Conservation (phyloP, 1,284 basidiomycete genomes). For the Coniferiporia weirii region DNA sequence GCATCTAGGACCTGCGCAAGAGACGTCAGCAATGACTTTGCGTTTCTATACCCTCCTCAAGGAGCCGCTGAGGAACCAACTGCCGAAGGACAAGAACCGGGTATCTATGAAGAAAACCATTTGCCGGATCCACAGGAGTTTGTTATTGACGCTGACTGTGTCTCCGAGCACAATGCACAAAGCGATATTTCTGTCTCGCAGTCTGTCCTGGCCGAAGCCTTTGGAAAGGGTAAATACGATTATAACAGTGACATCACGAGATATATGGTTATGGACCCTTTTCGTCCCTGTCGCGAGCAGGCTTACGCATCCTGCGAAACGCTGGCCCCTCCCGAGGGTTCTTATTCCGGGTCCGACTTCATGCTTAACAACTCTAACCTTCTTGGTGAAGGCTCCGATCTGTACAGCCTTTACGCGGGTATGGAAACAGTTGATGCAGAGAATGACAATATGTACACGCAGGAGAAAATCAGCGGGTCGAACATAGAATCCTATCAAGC, state of each 20-base stretch:
- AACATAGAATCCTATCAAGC: too few relatives aligned
- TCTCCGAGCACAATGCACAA: background rate
- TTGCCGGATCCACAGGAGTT: background rate
- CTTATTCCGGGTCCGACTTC: background rate
- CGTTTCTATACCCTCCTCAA: background rate
- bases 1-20: background rate
- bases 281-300: background rate
- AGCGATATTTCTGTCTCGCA: background rate
- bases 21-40: background rate
- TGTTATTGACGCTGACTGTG: background rate
- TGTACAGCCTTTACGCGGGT: too few relatives aligned
- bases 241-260: background rate
- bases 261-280: too few relatives aligned
- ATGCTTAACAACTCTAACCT: too few relatives aligned
- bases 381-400: too few relatives aligned
- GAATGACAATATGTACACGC: too few relatives aligned
- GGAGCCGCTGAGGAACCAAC: background rate
- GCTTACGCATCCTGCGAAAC: background rate
- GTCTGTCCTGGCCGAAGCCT: background rate
- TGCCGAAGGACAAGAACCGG: background rate
- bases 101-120: background rate
- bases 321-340: background rate
- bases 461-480: too few relatives aligned
- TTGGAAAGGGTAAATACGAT: background rate
- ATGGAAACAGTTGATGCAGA: background rate